Conservation (phyloP, 352 stramenopile species). For the Phytophthora chlamydospora region DNA sequence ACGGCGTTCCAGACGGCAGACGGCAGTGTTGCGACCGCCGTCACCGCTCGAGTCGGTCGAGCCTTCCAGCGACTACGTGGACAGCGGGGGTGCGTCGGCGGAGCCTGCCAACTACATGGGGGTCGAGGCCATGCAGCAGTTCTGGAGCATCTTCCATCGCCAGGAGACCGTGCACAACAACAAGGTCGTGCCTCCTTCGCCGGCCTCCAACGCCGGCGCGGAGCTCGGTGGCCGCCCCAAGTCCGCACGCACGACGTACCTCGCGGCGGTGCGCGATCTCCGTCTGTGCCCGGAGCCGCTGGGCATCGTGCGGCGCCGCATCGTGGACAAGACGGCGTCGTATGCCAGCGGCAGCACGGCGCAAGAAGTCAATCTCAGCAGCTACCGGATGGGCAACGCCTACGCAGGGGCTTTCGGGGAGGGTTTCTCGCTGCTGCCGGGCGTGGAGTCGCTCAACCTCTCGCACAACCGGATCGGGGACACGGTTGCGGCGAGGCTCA, state of each 20-base stretch:
- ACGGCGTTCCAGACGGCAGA: conserved; percentile 16
- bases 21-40: conserved; percentile 47
- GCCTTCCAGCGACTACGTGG: conserved; percentile 30
- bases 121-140: conserved; percentile 54
- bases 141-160: conserved; percentile 78
- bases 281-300: conserved; percentile 66
- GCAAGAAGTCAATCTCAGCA: conserved; percentile 76
- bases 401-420: conserved; percentile 67
- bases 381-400: conserved; percentile 69
- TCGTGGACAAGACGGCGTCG: conserved; percentile 55
- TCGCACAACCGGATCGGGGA: conserved; percentile 77
- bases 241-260: conserved; percentile 67
- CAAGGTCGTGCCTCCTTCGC: conserved; percentile 21
- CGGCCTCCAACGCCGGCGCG: neutral
- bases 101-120: conserved; percentile 68
- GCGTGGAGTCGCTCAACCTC: conserved; percentile 74
- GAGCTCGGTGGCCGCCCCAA: conserved; percentile 32
- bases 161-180: conserved; percentile 69
- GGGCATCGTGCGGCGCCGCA: conserved; percentile 62
- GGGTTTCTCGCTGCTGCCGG: conserved; percentile 64
- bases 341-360: conserved; percentile 46
- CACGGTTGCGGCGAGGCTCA: conserved; percentile 54
- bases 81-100: neutral
- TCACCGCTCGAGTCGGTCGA: conserved; percentile 61
- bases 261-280: conserved; percentile 63